phyloP scores from a whole-genome alignment of 2,329 filamentous ascomycete genomes.

The Fragosphaeria purpurea region DNA sequence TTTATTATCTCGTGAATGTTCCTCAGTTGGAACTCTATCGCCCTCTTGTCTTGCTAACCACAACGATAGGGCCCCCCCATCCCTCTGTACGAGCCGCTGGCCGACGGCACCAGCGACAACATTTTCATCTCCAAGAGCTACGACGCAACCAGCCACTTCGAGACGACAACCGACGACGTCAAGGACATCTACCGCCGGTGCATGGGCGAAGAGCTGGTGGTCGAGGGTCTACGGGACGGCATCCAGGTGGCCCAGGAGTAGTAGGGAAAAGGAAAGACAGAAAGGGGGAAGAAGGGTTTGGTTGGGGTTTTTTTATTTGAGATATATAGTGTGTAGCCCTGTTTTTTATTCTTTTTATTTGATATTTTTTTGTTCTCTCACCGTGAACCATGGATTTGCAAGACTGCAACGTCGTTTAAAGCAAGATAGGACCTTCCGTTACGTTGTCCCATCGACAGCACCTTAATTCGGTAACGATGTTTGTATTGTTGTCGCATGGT shows the following conservation, averaged over 20 bases:
- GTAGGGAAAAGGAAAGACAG: background rate
- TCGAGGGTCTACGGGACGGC: constrained; percentile 77
- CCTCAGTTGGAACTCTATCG: no score
- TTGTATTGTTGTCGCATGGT: no score
- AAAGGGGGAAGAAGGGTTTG: no score
- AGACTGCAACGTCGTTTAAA: no score
- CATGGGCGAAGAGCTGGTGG: constrained; percentile 74
- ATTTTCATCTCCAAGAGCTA: constrained; percentile 99
- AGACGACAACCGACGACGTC: constrained; percentile 85
- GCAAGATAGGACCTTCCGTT: no score
- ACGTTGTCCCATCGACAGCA: no score
- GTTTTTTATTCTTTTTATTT: no score
- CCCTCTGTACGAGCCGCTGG: constrained; percentile 84
- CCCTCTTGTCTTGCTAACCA: background rate
- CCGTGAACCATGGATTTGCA: no score
- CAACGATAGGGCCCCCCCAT: constrained; percentile 60
- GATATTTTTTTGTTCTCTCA: no score
- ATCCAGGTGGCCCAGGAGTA: constrained; percentile 63
- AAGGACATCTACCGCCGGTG: constrained; percentile 83
- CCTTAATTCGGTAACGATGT: no score
- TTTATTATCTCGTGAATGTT: background rate
- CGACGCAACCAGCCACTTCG: constrained; percentile 95
- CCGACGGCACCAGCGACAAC: constrained; percentile 74
- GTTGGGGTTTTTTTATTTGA: no score
- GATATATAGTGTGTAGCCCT: no score